A percentile compares a stretch with the other conserved stretches of the same genome.
Conservation (phyloP, 2,329 filamentous ascomycete species). For the Fusarium lyarnte region DNA sequence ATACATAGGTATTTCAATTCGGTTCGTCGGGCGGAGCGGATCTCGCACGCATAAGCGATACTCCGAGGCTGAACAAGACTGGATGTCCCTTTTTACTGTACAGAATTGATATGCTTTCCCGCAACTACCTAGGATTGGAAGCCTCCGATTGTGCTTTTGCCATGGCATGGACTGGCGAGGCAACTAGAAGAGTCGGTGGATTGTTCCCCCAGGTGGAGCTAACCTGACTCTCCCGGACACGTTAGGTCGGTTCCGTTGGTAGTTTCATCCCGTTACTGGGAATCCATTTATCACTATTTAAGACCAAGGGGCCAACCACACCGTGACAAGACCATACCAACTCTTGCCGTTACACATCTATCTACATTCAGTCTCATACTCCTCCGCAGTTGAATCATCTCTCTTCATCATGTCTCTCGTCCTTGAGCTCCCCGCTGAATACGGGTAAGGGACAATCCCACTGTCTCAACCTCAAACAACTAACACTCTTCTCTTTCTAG, state of each 20-base stretch:
- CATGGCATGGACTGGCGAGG: neutral
- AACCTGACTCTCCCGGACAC: conserved; percentile 10
- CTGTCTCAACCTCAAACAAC: neutral
- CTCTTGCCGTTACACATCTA: neutral
- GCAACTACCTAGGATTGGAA: neutral
- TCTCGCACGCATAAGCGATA: conserved; percentile 2
- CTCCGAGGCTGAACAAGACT: neutral
- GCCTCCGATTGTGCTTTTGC: neutral
- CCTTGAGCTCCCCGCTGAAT: conserved; percentile 59
- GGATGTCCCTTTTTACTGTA: neutral
- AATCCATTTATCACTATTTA: conserved; percentile 21
- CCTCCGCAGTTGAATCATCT: neutral
- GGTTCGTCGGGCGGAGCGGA: conserved; percentile 22
- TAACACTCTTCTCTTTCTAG: conserved; percentile 49
- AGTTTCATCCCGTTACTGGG: conserved; percentile 3
- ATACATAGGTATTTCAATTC: neutral
- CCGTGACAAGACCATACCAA: neutral
- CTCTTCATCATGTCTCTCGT: conserved; percentile 53
- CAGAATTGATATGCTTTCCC: neutral
- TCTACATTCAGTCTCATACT: neutral
- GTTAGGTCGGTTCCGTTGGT: conserved; percentile 24
- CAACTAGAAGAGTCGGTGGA: neutral
- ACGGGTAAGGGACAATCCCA: conserved; percentile 54
- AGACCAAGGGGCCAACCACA: conserved; percentile 5
- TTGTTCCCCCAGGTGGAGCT: conserved; percentile 21